A percentile compares a stretch with the other conserved stretches of the same genome.
phyloP scores from a whole-genome alignment of 257 asterid genomes.

The Echium plantagineum region DNA sequence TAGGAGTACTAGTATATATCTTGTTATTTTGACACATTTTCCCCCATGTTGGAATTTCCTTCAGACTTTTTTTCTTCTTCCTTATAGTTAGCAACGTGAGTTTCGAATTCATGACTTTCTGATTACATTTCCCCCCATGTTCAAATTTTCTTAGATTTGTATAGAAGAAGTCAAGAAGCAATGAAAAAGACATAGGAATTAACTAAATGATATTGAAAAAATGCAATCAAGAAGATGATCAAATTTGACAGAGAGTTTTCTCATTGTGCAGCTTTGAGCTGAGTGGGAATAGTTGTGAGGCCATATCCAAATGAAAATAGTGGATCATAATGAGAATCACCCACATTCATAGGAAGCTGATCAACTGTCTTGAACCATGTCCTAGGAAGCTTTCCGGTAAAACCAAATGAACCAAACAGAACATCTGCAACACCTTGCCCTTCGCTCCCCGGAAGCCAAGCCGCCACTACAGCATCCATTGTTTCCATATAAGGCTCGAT shows the following conservation, averaged over 20 bases:
- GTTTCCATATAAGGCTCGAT: slow-evolving; percentile 19
- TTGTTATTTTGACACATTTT: too few relatives aligned
- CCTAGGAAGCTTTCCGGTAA: slow-evolving; percentile 26
- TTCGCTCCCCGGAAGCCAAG: slow-evolving; percentile 41
- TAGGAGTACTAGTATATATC: too few relatives aligned
- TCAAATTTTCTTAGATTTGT: too few relatives aligned
- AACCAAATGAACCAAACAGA: slow-evolving; percentile 27
- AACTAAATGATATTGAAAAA: too few relatives aligned
- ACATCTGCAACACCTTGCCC: slow-evolving; percentile 39
- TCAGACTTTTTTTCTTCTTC: too few relatives aligned
- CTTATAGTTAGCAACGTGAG: too few relatives aligned
- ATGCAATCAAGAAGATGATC: neutral
- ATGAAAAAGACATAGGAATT: too few relatives aligned
- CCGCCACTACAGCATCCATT: slow-evolving; percentile 29
- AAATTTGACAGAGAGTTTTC: neutral
- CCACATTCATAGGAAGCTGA: slow-evolving; percentile 35
- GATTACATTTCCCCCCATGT: too few relatives aligned
- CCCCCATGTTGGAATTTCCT: too few relatives aligned
- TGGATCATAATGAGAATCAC: slow-evolving; percentile 34
- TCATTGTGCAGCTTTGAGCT: slow-evolving; percentile 11
- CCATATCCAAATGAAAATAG: slow-evolving; percentile 27
- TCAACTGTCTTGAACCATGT: slow-evolving; percentile 33
- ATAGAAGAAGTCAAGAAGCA: too few relatives aligned
- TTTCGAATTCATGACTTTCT: too few relatives aligned
- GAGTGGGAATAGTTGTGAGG: slow-evolving; percentile 14